Evolutionary conservation across 768 basidiomycete species (phyloP).

Genomic region (Cantharellus anzutake): DNA sequence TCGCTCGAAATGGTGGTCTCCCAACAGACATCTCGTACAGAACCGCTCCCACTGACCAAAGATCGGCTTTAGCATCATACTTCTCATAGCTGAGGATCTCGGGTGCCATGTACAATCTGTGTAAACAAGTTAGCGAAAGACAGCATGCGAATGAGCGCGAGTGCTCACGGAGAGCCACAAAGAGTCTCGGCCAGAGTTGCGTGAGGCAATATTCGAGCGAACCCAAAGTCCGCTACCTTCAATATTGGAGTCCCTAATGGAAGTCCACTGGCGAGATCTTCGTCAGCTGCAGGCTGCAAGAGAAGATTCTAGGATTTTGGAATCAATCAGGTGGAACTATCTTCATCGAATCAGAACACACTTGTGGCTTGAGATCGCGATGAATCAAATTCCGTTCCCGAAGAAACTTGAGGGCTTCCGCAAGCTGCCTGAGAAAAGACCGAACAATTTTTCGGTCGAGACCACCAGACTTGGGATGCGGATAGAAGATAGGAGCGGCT

Average conservation of each 20-base stretch:
- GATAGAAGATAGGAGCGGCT: slow-evolving; percentile 62
- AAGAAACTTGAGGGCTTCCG: slow-evolving; percentile 74
- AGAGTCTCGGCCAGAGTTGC: slow-evolving; percentile 94
- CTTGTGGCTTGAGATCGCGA: slow-evolving; percentile 94
- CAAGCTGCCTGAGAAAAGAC: slow-evolving; percentile 80
- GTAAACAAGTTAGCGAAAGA: background rate
- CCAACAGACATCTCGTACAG: slow-evolving; percentile 91
- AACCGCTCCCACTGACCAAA: slow-evolving; percentile 97
- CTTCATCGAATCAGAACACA: slow-evolving; percentile 9
- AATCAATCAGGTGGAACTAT: background rate
- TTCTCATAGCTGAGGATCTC: slow-evolving; percentile 95
- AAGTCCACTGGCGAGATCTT: slow-evolving; percentile 73
- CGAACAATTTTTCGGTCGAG: slow-evolving; percentile 79
- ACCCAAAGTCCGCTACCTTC: slow-evolving; percentile 97
- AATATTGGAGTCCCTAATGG: slow-evolving; percentile 84
- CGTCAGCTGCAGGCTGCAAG: slow-evolving; percentile 58
- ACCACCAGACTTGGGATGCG: slow-evolving; percentile 81
- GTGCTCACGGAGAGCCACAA: slow-evolving; percentile 83
- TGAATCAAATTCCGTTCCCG: slow-evolving; percentile 81
- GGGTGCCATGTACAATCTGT: slow-evolving; percentile 93
- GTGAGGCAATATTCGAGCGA: slow-evolving; percentile 79
- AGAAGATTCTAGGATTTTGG: slow-evolving; percentile 51
- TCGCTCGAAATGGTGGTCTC: slow-evolving; percentile 83
- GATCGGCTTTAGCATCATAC: slow-evolving; percentile 92
- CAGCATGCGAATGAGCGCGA: background rate